Base-by-base conservation (phyloP, 1,284 basidiomycete species). In the Rhizopogon parksii region DNA sequence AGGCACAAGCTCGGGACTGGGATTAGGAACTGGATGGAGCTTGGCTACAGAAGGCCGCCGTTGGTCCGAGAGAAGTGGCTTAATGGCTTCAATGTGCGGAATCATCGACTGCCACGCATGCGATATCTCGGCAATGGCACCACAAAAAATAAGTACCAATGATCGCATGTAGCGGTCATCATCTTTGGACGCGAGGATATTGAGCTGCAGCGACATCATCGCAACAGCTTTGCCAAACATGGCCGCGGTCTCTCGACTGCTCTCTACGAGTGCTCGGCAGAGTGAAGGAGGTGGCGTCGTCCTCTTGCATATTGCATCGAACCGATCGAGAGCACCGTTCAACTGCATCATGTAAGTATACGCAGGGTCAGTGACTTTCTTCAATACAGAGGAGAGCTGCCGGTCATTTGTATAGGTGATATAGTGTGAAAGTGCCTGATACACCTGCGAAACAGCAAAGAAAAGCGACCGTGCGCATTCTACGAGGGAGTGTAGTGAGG, bases 391-490 rank as follows among this genome's bases (percentile, higher is more conserved):
- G 9, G 90, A 83, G 32, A 96, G 72, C n/a, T 91, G 81, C 54
- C 95, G 92, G 61, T 95, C 88, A 48, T 87, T 83, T 19, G 88
- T 88, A 58, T 91, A 89, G 12, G 85, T 78, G 46, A 90, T 86
- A 68, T 95, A 96, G 61, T 96, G 91, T 52, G 91, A 84, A 24
- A 99, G 73, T 0, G 91, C 86, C 54, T 92, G 83, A 64, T 97
- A 90, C 27, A 98, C 83, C 69, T 98, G 95, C 27, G 91, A 92
- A 50, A 95, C 77, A 1, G 93, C 88, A 65, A 97, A 99, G 17
- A 98, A 78, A 40, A 99, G 84, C 11, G 91, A 94, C 25, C 95
- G 86, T 42, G 91, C 85, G 4, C 89, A 87, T 62, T 99, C 94
- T 47, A 95, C 78, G 32, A 95, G 78, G 39, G 77, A 77, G 24